phyloP scores from a whole-genome alignment of 192 early-diverging fungal species.

The Entomortierella parvispora region DNA sequence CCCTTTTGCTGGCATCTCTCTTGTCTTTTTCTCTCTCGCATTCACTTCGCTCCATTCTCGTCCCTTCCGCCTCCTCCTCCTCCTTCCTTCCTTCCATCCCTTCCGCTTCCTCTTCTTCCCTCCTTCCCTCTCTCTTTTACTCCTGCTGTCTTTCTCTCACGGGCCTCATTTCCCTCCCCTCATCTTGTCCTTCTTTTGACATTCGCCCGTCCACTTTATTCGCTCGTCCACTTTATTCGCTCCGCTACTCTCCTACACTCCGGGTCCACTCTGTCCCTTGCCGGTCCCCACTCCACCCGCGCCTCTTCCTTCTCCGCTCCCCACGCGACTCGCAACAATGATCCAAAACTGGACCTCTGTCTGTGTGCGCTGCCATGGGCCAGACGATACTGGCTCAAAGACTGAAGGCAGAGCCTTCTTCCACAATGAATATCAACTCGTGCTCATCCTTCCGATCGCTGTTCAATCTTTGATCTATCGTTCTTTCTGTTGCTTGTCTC shows the following conservation, averaged over 20 bases:
- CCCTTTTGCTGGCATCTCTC: too few species aligned
- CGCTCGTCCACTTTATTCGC: not conserved
- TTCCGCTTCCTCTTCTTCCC: not conserved
- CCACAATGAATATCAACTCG: constrained; percentile 52
- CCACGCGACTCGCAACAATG: constrained; percentile 10
- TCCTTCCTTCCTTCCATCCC: not conserved
- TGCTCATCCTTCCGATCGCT: not conserved
- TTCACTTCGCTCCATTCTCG: too few species aligned
- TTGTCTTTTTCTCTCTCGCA: not conserved
- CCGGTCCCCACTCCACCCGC: not conserved
- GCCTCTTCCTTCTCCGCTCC: not conserved
- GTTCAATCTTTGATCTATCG: not conserved
- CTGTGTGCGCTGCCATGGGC: constrained; percentile 50
- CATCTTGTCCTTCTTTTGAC: too few species aligned
- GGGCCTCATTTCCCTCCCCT: not conserved
- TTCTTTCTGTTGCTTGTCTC: not conserved
- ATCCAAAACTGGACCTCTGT: constrained; percentile 51
- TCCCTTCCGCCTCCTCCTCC: not conserved
- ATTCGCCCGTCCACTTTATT: not conserved
- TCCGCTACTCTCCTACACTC: not conserved
- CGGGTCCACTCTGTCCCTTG: not conserved
- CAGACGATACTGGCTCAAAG: constrained; percentile 42
- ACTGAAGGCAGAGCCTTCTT: constrained; percentile 52
- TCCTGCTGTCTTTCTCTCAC: not conserved
- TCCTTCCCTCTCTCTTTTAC: not conserved